Percentiles rank a stretch among this genome's conserved stretches.
Conservation (phyloP, 83 land plant genomes). For the Picea abies region DNA sequence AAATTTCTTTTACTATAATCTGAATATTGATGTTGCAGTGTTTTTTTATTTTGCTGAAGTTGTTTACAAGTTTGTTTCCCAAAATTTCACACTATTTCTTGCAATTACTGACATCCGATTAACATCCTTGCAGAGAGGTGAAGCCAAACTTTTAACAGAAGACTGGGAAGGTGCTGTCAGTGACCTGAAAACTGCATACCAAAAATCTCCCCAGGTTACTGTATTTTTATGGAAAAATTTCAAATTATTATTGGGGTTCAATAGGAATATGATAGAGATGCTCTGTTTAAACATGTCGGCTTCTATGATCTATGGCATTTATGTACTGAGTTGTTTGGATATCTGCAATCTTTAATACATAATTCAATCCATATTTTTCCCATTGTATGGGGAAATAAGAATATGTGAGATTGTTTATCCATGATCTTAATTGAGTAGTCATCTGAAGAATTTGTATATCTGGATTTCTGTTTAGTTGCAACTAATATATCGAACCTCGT, state of each 20-base stretch:
- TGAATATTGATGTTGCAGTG: no score
- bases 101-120: slow-evolving; percentile 3
- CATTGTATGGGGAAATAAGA: neutral
- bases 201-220: slow-evolving; percentile 90
- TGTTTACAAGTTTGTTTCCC: no score
- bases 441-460: no score
- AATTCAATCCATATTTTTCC: neutral
- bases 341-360: neutral
- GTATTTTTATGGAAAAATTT: neutral
- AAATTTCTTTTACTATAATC: no score
- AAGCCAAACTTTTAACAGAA: slow-evolving; percentile 90
- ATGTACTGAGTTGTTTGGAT: neutral
- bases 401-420: neutral
- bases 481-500: no score
- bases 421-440: neutral
- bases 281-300: neutral
- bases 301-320: neutral
- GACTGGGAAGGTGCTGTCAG: slow-evolving; percentile 98
- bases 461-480: no score
- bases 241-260: neutral
- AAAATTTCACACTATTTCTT: neutral
- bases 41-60: no score
- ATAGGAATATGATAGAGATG: neutral
- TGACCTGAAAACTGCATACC: slow-evolving; percentile 80
- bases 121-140: slow-evolving; percentile 81